phyloP scores from a whole-genome alignment of 495 filamentous ascomycete species.

The Astrocystis sublimbata region DNA sequence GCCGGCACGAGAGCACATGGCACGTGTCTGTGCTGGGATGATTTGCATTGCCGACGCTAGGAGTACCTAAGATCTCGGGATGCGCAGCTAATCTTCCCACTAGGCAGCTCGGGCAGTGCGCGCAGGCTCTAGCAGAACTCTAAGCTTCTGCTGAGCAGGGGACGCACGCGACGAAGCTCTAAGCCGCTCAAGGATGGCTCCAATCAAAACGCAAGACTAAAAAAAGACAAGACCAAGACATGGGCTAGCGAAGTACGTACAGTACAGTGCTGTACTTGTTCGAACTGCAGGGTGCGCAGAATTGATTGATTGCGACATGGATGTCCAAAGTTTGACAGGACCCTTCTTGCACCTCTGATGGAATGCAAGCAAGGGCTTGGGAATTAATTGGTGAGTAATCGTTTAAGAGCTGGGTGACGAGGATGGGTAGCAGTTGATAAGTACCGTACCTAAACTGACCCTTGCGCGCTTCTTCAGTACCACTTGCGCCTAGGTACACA shows the following conservation, averaged over 20 bases:
- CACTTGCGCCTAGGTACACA: too few species aligned
- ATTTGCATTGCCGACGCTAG: conserved; percentile 19
- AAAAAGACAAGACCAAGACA: neutral
- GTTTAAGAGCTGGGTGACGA: neutral
- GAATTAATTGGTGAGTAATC: too few species aligned
- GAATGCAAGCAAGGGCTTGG: neutral
- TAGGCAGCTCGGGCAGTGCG: neutral
- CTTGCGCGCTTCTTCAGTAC: too few species aligned
- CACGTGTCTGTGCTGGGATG: conserved; percentile 17
- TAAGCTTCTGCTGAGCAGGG: too few species aligned
- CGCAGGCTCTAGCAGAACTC: too few species aligned
- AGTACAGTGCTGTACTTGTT: neutral
- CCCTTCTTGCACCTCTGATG: neutral
- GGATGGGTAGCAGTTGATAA: neutral
- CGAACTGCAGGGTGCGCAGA: neutral
- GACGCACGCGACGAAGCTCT: neutral
- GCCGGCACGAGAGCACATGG: too few species aligned
- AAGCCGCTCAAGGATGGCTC: neutral
- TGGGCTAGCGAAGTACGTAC: neutral
- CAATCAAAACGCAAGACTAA: neutral
- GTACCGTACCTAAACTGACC: too few species aligned
- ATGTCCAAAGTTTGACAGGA: neutral
- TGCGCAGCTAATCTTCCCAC: conserved; percentile 15
- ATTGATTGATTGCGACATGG: neutral
- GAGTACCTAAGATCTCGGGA: conserved; percentile 19